Percentiles rank a stretch among this genome's conserved stretches.
These are phyloP conservation scores for Taxillus chinensis DNA, from an alignment of 164 flowering plant genomes.

Conservation along the genomic window DNA sequence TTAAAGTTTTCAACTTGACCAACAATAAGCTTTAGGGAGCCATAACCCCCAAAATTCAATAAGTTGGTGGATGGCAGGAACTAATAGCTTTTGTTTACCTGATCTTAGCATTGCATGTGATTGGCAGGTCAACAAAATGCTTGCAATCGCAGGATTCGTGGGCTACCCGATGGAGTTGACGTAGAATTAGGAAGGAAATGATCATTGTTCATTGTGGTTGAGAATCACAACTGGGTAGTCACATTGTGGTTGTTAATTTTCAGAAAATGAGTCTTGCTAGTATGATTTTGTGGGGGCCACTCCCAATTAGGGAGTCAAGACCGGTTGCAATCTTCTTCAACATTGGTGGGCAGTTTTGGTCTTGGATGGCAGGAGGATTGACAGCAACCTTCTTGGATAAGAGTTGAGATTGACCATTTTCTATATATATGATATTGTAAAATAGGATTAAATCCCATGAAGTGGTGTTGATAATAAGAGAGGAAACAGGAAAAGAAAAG, in stretches of 20 bases:
- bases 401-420: too few species aligned
- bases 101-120: slow-evolving; percentile 37
- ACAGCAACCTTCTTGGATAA: too few species aligned
- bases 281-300: too few species aligned
- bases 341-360: too few species aligned
- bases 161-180: slow-evolving; percentile 61
- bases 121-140: slow-evolving; percentile 29
- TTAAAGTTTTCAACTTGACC: slow-evolving; percentile 37
- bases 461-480: too few species aligned
- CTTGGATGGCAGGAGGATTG: too few species aligned
- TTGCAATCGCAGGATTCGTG: slow-evolving; percentile 20
- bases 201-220: slow-evolving; percentile 62
- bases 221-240: slow-evolving; percentile 27
- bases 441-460: too few species aligned
- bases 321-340: too few species aligned
- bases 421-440: too few species aligned
- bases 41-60: slow-evolving; percentile 30
- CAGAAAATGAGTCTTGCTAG: slow-evolving; percentile 49
- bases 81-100: slow-evolving; percentile 43
- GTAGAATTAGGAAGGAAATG: slow-evolving; percentile 59
- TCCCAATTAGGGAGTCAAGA: too few species aligned
- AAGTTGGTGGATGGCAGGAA: slow-evolving; percentile 13
- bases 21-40: slow-evolving; percentile 56
- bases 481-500: too few species aligned
- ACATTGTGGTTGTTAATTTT: slow-evolving; percentile 44